Evolutionary conservation across 1,139 yeast species (phyloP).

Genomic region (Yamadazyma sp.): DNA sequence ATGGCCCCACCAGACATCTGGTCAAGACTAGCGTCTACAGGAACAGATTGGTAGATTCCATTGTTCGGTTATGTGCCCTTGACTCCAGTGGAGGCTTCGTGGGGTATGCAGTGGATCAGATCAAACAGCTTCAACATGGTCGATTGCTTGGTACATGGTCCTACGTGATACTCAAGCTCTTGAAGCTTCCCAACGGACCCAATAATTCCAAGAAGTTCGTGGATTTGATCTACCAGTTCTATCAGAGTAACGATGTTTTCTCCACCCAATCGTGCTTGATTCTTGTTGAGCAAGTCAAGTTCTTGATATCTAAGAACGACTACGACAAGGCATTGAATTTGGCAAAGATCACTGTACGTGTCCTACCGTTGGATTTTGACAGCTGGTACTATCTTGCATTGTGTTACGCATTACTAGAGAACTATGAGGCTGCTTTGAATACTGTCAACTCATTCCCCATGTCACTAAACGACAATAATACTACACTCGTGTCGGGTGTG

Average conservation of each 20-base stretch:
- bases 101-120: conserved; percentile 21
- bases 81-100: conserved; percentile 20
- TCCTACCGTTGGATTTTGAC: conserved; percentile 44
- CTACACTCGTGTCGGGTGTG: conserved; percentile 28
- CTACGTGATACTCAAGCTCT: conserved; percentile 20
- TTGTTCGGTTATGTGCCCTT: conserved; percentile 25
- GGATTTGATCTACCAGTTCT: conserved; percentile 24
- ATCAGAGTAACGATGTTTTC: conserved; percentile 18
- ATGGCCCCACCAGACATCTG: conserved; percentile 10
- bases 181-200: conserved; percentile 26
- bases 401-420: conserved; percentile 31
- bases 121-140: conserved; percentile 4
- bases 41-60: conserved; percentile 33
- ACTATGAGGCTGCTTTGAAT: conserved; percentile 31
- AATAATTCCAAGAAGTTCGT: conserved; percentile 29
- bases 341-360: conserved; percentile 31
- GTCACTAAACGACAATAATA: conserved; percentile 16
- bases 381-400: conserved; percentile 40
- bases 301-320: conserved; percentile 30
- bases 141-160: conserved; percentile 27
- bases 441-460: conserved; percentile 39
- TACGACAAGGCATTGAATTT: conserved; percentile 29
- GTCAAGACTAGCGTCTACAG: conserved; percentile 29
- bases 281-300: conserved; percentile 40
- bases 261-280: conserved; percentile 38